These are phyloP conservation scores for Trichoderma aggressivum DNA, from an alignment of 2,329 filamentous ascomycete genomes.

Conservation along the genomic window DNA sequence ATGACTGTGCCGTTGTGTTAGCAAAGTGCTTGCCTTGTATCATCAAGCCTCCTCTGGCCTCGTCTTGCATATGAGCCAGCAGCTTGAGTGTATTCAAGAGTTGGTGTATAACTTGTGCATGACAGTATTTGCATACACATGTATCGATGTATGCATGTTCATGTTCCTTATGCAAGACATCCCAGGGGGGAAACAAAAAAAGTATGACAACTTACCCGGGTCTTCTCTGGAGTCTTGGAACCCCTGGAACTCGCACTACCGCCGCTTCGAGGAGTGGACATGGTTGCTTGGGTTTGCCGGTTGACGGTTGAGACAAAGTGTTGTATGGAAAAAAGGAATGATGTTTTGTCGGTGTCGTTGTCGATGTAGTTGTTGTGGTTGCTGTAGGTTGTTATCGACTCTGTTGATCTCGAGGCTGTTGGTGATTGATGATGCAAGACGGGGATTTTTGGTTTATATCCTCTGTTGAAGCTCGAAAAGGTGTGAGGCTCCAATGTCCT, in stretches of 20 bases:
- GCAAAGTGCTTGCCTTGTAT: neutral
- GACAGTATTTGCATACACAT: neutral
- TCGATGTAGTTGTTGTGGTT: neutral
- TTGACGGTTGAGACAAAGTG: neutral
- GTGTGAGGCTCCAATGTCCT: neutral
- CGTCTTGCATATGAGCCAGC: neutral
- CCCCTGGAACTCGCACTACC: conserved; percentile 7
- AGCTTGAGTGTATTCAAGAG: neutral
- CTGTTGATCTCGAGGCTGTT: neutral
- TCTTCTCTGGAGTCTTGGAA: neutral
- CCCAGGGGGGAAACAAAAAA: neutral
- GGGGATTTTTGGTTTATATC: conserved; percentile 6
- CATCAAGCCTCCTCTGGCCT: neutral
- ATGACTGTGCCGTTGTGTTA: neutral
- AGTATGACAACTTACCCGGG: conserved; percentile 1
- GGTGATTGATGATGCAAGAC: neutral
- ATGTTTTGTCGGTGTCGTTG: neutral
- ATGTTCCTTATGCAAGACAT: neutral
- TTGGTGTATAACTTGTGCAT: neutral
- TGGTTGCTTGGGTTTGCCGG: neutral
- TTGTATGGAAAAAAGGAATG: neutral
- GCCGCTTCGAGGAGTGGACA: conserved; percentile 16
- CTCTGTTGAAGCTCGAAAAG: neutral
- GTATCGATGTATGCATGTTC: neutral
- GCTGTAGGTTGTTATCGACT: neutral